Base-by-base conservation (phyloP, 2,329 filamentous ascomycete species). In the Hypoxylon sp. region DNA sequence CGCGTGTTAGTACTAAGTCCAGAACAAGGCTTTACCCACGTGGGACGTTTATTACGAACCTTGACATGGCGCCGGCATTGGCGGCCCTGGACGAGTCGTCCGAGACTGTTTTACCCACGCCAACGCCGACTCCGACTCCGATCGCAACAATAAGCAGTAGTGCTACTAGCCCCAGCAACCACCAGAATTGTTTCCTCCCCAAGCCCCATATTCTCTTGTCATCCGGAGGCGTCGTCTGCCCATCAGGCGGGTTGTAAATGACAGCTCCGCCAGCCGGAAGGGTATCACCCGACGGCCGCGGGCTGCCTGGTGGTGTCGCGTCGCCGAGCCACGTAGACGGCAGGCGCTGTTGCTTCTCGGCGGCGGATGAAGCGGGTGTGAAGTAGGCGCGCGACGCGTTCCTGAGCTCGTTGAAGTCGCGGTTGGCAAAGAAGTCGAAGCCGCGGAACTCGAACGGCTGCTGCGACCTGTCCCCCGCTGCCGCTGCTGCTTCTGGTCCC, bases 121-220 rank as follows among this genome's bases (percentile, higher is more conserved):
- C 74, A 6, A 79, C 70, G 0, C 73, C 77, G 1, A 80, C 72
- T 1, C 73, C 77, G 4, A 77, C 65, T 3, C 64, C 72, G 11
- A 74, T 58, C 4, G 69, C 63, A 1, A 78, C 54, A 15, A 74
- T 37, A 5, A 78, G 4, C 8, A 78, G 24, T 5, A 75, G 45
- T 0, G 69, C 50, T 3, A 71, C 46, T 2, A 71, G 62, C 1
- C 69, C 63, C 1, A 77, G 21, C 3, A 77, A 43, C 6, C 63
- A 51, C 75, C 74, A 79, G 37, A 79, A 74, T 27, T 70, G 54
- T 21, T 69, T 68, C 48, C 64, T 71, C 47, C 59, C 69, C 42
- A 76, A 27, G 2, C 74, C 70, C 35, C 71, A 67, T 54, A 67
- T 69, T 37, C 58, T 59, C 62, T 62, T 54, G 24, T 67, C 60